Base-by-base conservation (phyloP, 2,329 filamentous ascomycete genomes). In the Xylariales sp. region DNA sequence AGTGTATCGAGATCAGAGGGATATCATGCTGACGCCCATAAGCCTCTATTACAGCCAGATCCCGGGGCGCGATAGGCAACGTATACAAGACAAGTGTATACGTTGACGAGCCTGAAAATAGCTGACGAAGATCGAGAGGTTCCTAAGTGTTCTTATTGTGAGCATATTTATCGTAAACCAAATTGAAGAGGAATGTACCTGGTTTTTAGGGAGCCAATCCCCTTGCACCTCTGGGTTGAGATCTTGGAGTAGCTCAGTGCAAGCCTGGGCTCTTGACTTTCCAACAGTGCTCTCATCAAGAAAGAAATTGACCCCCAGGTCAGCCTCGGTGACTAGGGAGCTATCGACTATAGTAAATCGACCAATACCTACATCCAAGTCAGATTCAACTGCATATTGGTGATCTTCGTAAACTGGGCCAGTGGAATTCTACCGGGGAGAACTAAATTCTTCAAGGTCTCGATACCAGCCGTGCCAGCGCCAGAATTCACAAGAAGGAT, bases 221-320 rank as follows among this genome's bases (percentile, higher is more conserved):
- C 90, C 91, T 42, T 85, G 65, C 2, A 96, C 93, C 54, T 97
- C 93, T 3, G 90, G 89, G 55, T 98, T 98, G 43, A 98, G 71
- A 61, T 98, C 94, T 44, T 81, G 72, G 29, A 98, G 70, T 38
- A 91, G 71, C 44, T 83, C 81, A 41, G 83, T 82, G 38, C 85
- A 86, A 56, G 85, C 82, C 57, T 88, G 76, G 2, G 91, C 88
- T 49, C 93, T 81, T 18, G 81, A 81, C 53, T 81, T 82, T 37
- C 89, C 90, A 25, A 95, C 59, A 47, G 81, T 84, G 33, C 73
- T 69, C 51, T 93, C 81, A 44, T 95, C 88, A 1, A 98, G 71
- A 55, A 98, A 98, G 72, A 98, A 98, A 65, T 98, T 98, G 45
- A 96, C 84, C 5, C 94, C 93, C 28, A 98, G 69, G 54, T 98